A percentile compares a stretch with the other conserved stretches of the same genome.
Evolutionary conservation across 2,329 filamentous ascomycete species (phyloP).

Genomic region (Sporothrix inflata): DNA sequence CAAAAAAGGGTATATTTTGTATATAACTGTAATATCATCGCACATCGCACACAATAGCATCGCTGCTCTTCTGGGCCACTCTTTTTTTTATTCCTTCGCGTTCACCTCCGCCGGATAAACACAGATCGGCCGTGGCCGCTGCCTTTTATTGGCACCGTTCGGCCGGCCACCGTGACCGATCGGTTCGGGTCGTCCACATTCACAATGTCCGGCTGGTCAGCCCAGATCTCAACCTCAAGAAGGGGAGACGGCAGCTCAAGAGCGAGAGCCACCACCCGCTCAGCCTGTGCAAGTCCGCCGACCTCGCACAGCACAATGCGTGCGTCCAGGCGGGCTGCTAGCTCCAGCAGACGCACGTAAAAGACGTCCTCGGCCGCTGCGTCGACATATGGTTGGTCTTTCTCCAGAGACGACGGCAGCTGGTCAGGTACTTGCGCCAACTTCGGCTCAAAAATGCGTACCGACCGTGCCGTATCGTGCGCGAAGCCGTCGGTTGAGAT

Average conservation of each 20-base stretch:
- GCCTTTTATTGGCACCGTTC: conserved; percentile 48
- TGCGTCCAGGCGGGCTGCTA: conserved; percentile 55
- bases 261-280: conserved; percentile 61
- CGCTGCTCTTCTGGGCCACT: neutral
- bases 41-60: conserved; percentile 10
- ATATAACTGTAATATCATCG: conserved; percentile 16
- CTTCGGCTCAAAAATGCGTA: conserved; percentile 79
- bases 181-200: conserved; percentile 34
- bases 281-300: conserved; percentile 69
- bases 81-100: neutral
- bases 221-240: conserved; percentile 67
- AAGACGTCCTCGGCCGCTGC: conserved; percentile 58
- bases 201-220: conserved; percentile 62
- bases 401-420: neutral
- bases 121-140: conserved; percentile 55
- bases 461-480: conserved; percentile 68
- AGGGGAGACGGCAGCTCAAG: conserved; percentile 35
- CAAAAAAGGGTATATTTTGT: neutral
- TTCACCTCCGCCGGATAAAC: conserved; percentile 36
- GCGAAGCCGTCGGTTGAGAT: conserved; percentile 69
- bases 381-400: neutral
- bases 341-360: conserved; percentile 65
- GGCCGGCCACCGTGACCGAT: conserved; percentile 35
- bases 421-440: conserved; percentile 69
- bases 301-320: conserved; percentile 70